Conservation (phyloP, 148 eudicot species). For the Spergularia marina region DNA sequence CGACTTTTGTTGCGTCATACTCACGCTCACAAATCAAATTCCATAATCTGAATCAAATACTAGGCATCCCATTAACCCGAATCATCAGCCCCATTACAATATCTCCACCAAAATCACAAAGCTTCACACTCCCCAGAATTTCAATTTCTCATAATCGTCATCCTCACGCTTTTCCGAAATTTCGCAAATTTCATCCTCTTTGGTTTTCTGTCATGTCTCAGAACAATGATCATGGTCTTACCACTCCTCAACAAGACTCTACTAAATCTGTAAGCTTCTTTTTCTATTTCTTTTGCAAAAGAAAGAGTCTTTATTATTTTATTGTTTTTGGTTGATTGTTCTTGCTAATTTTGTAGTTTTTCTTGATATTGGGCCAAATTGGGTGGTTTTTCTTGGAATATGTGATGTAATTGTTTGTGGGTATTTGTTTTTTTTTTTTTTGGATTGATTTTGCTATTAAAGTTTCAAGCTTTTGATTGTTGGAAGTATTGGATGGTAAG, state of each 20-base stretch:
- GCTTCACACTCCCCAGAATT: too few relatives aligned
- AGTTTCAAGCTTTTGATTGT: too few relatives aligned
- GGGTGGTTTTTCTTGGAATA: neutral
- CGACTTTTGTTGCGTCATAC: too few relatives aligned
- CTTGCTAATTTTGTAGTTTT: neutral
- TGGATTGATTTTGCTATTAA: too few relatives aligned
- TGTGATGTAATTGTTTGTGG: neutral
- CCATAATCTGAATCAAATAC: too few relatives aligned
- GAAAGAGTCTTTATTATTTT: neutral
- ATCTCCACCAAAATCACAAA: too few relatives aligned
- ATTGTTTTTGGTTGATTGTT: neutral
- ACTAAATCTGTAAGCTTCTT: conserved; percentile 40
- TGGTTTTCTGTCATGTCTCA: conserved; percentile 41
- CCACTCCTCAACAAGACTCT: conserved; percentile 23
- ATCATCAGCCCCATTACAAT: too few relatives aligned
- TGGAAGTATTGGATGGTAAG: too few relatives aligned
- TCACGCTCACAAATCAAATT: too few relatives aligned
- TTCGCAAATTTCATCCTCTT: conserved; percentile 13
- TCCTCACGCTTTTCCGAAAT: too few relatives aligned
- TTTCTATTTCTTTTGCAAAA: neutral
- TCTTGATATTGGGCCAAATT: neutral
- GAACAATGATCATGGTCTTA: neutral
- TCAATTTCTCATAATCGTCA: too few relatives aligned
- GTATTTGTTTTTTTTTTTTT: neutral
- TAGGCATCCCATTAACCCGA: too few relatives aligned